A percentile compares a stretch with the other conserved stretches of the same genome.
Conservation (phyloP, 352 stramenopile genomes). For the Phytophthora pini region DNA sequence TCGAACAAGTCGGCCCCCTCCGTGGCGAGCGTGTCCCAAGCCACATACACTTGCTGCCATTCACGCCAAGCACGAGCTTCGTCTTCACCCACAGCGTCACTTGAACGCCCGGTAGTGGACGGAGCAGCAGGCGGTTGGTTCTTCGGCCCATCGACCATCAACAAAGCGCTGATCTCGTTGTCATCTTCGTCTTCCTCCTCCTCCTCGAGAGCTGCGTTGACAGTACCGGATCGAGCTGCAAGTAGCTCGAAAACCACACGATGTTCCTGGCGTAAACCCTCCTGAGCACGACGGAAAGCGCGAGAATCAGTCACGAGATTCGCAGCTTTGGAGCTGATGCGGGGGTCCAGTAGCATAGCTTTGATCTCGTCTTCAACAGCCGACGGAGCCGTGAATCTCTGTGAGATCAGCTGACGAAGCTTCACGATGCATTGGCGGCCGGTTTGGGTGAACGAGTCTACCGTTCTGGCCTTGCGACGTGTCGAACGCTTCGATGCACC, state of each 20-base stretch:
- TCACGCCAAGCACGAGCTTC: conserved; percentile 43
- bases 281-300: conserved; percentile 28
- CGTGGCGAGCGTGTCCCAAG: conserved; percentile 37
- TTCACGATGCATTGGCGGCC: conserved; percentile 24
- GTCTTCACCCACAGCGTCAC: conserved; percentile 22
- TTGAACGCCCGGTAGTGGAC: conserved; percentile 22
- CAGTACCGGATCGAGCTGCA: conserved; percentile 6
- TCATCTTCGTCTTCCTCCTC: conserved; percentile 32
- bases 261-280: conserved; percentile 43
- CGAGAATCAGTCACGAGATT: conserved; percentile 33
- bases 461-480: conserved; percentile 29
- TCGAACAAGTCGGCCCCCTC: conserved; percentile 39
- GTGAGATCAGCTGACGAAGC: conserved; percentile 25
- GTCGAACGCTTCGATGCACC: conserved; percentile 7
- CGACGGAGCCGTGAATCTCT: conserved; percentile 19
- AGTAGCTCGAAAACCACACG: conserved; percentile 40
- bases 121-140: conserved; percentile 30
- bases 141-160: conserved; percentile 48
- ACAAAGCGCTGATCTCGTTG: conserved; percentile 41
- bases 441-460: conserved; percentile 28
- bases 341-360: conserved; percentile 48
- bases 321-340: conserved; percentile 41
- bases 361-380: conserved; percentile 39
- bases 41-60: conserved; percentile 45
- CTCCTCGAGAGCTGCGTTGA: conserved; percentile 2